Percentiles rank a stretch among this genome's conserved stretches.
Conservation (phyloP, 345 rosid species). For the Rhodamnia argentea region DNA sequence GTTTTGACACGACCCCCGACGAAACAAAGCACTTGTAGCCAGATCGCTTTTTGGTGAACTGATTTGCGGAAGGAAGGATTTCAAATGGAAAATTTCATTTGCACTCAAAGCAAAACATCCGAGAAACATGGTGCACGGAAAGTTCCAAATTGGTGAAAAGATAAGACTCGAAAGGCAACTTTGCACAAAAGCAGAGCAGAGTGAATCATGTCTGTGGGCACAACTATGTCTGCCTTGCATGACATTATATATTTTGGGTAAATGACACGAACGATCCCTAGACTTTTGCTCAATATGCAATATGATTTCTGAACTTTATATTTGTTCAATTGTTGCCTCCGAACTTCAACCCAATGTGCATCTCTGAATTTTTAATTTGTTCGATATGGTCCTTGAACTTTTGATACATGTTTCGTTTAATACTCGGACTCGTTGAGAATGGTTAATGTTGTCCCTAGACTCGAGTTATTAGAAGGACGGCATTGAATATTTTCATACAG, state of each 20-base stretch:
- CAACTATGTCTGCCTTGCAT: background rate
- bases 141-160: slow-evolving; percentile 3
- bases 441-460: too few relatives aligned
- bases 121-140: background rate
- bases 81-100: background rate
- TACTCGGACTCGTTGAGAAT: too few relatives aligned
- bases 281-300: too few relatives aligned
- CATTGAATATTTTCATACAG: too few relatives aligned
- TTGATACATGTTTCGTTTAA: too few relatives aligned
- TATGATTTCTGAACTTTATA: too few relatives aligned
- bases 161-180: background rate
- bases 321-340: too few relatives aligned
- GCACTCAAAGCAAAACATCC: background rate
- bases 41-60: background rate
- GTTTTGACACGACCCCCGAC: background rate
- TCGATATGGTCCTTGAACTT: too few relatives aligned
- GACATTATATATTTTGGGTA: background rate
- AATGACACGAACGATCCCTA: too few relatives aligned
- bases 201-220: slow-evolving; percentile 6
- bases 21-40: background rate
- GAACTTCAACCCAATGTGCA: too few relatives aligned
- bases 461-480: too few relatives aligned
- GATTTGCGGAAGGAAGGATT: background rate
- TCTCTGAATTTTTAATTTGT: too few relatives aligned
- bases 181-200: background rate